Conservation (phyloP, 192 early-diverging fungal genomes). For the Chytriomyces sp. region DNA sequence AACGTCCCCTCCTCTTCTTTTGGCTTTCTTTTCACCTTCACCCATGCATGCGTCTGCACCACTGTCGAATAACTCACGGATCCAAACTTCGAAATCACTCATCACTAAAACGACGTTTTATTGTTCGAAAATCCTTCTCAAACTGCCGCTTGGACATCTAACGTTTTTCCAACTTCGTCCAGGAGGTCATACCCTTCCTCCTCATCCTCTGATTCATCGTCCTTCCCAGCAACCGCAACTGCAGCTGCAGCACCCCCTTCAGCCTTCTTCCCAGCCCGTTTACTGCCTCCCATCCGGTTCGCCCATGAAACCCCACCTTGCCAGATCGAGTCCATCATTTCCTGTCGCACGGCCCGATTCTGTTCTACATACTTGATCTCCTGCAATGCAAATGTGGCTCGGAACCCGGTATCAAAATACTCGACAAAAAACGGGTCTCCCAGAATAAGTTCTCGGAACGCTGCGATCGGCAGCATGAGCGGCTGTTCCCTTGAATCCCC, state of each 20-base stretch:
- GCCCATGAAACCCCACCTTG: slow-evolving; percentile 47
- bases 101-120: too few species aligned
- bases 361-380: slow-evolving; percentile 53
- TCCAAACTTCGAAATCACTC: too few species aligned
- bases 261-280: slow-evolving; percentile 1
- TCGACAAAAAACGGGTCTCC: slow-evolving; percentile 83
- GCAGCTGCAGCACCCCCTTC: not conserved
- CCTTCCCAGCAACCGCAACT: slow-evolving; percentile 5
- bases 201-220: not conserved
- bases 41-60: slow-evolving; percentile 65
- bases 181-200: not conserved
- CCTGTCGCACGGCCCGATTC: slow-evolving; percentile 41
- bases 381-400: slow-evolving; percentile 62
- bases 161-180: not conserved
- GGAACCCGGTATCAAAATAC: slow-evolving; percentile 79
- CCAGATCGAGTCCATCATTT: slow-evolving; percentile 53
- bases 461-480: slow-evolving; percentile 32
- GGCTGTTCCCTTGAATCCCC: not conserved
- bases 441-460: slow-evolving; percentile 82
- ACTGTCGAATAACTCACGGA: too few species aligned
- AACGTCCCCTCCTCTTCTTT: too few species aligned
- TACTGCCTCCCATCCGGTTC: slow-evolving; percentile 16
- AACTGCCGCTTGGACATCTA: not conserved
- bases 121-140: not conserved
- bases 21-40: too few species aligned